Conservation (phyloP, 257 asterid species). For the Penstemon newberryi region DNA sequence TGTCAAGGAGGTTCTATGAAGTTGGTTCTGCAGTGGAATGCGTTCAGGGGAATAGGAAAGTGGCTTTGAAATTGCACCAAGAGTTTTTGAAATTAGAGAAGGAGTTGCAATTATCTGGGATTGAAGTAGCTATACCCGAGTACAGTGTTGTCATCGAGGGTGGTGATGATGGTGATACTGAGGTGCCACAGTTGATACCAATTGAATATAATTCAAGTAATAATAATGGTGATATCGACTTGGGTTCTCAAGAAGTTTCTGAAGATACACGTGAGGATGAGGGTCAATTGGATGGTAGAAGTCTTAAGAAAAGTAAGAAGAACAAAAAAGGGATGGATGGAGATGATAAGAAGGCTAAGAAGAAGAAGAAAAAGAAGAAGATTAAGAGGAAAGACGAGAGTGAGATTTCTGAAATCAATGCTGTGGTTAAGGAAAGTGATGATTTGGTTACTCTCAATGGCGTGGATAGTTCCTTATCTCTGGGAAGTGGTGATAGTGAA, state of each 20-base stretch:
- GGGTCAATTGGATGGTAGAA: constrained; percentile 29
- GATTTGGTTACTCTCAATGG: constrained; percentile 12
- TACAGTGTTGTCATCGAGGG: constrained; percentile 21
- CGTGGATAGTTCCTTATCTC: constrained; percentile 12
- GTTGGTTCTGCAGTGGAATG: constrained; percentile 66
- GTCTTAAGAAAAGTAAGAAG: constrained; percentile 53
- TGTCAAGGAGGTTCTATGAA: constrained; percentile 57
- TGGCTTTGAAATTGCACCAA: constrained; percentile 63
- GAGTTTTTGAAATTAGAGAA: constrained; percentile 80
- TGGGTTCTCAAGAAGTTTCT: constrained; percentile 26
- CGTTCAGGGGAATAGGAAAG: constrained; percentile 82
- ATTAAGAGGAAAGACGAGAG: constrained; percentile 37
- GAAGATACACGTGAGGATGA: constrained; percentile 29
- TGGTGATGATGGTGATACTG: constrained; percentile 37
- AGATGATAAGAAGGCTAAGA: constrained; percentile 45
- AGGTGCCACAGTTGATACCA: constrained; percentile 68
- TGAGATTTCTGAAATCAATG: constrained; percentile 27
- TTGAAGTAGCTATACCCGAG: constrained; percentile 58
- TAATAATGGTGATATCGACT: constrained; percentile 33
- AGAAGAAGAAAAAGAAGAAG: constrained; percentile 37
- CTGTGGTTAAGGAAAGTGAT: constrained; percentile 33
- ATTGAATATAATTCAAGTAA: constrained; percentile 29
- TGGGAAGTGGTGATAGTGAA: constrained; percentile 36
- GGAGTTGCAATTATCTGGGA: constrained; percentile 56
- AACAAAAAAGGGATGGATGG: constrained; percentile 44